Evolutionary conservation across 2,329 filamentous ascomycete species (phyloP).

Genomic region (Arthrobotrys conoides): DNA sequence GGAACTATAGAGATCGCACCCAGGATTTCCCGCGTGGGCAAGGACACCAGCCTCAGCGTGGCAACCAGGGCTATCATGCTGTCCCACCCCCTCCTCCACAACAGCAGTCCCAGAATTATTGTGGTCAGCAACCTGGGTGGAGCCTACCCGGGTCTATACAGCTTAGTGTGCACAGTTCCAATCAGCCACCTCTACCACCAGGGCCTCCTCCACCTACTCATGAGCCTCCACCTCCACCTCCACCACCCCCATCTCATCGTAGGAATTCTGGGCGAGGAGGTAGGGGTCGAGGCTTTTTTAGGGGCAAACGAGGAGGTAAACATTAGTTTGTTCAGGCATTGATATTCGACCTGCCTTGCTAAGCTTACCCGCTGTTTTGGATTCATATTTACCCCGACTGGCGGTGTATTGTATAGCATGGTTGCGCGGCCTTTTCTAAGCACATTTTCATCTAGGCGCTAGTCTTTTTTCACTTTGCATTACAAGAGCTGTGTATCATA

Average conservation of each 20-base stretch:
- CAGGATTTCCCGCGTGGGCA: constrained; percentile 56
- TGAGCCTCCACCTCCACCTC: constrained; percentile 7
- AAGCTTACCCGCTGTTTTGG: background rate
- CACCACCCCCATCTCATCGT: constrained; percentile 28
- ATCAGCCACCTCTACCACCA: constrained; percentile 48
- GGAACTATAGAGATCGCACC: constrained; percentile 50
- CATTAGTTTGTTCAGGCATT: background rate
- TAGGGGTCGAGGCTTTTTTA: constrained; percentile 10
- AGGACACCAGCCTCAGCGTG: constrained; percentile 31
- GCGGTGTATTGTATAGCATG: background rate
- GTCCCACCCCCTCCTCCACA: constrained; percentile 39
- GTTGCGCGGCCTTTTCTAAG: background rate
- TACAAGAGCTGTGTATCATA: constrained; percentile 14
- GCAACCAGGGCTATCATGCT: constrained; percentile 42
- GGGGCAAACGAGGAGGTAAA: constrained; percentile 26
- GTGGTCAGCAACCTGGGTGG: constrained; percentile 35
- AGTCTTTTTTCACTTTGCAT: background rate
- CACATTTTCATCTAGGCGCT: background rate
- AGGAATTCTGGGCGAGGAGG: constrained; percentile 34
- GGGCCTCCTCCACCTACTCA: constrained; percentile 36
- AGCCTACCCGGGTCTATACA: constrained; percentile 52
- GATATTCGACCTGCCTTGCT: background rate
- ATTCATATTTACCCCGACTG: background rate
- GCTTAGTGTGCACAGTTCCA: constrained; percentile 40
- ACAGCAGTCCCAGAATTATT: constrained; percentile 10